A percentile compares a stretch with the other conserved stretches of the same genome.
Conservation (phyloP, 2,329 filamentous ascomycete species). For the Xylaria sp. region DNA sequence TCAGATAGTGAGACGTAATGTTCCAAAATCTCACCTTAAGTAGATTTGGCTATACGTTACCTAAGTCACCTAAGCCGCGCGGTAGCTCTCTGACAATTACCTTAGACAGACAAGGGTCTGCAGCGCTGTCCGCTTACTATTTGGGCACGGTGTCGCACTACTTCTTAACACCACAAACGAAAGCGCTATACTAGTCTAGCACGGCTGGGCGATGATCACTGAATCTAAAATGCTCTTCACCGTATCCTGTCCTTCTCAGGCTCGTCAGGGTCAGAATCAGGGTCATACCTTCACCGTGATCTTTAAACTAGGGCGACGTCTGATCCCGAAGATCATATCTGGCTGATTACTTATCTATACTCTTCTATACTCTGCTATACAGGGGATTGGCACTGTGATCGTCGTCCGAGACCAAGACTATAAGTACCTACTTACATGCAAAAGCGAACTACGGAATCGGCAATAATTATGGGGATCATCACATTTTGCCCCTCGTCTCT, state of each 20-base stretch:
- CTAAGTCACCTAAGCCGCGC: slow-evolving; percentile 10
- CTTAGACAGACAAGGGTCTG: slow-evolving; percentile 1
- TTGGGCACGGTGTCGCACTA: background rate
- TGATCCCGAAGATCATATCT: background rate
- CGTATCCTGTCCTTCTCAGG: background rate
- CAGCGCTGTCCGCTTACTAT: slow-evolving; percentile 2
- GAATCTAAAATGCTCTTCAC: background rate
- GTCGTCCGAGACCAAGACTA: background rate
- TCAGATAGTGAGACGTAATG: too few species aligned
- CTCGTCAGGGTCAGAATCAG: too few species aligned
- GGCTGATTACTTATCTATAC: background rate
- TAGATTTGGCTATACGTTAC: too few species aligned
- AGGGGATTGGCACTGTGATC: background rate
- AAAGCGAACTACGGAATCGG: background rate
- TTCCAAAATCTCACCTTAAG: too few species aligned
- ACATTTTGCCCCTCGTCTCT: background rate
- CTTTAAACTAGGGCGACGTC: background rate
- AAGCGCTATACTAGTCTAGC: background rate
- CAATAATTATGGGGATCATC: slow-evolving; percentile 2
- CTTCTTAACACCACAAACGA: background rate
- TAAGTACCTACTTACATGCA: background rate
- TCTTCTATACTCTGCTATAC: background rate
- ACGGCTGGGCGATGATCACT: background rate
- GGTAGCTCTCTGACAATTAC: slow-evolving; percentile 12
- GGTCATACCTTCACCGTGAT: background rate